Conservation (phyloP, 2,329 filamentous ascomycete genomes). For the Mycocentrospora acerina region DNA sequence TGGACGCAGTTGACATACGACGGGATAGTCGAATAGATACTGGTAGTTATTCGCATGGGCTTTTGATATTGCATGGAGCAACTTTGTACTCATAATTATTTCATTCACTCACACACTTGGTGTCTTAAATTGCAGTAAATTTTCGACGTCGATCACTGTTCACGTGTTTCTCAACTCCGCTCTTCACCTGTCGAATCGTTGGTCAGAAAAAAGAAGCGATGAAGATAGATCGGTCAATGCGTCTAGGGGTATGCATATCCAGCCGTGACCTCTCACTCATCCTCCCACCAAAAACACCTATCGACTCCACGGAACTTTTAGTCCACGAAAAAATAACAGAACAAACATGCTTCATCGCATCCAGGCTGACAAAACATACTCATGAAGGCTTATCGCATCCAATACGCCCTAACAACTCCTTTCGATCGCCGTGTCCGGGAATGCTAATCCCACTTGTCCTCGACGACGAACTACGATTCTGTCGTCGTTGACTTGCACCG, state of each 20-base stretch:
- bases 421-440: slow-evolving; percentile 71
- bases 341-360: not conserved
- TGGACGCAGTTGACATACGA: too few relatives aligned
- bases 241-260: not conserved
- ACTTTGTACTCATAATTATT: slow-evolving; percentile 1
- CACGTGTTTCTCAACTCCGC: too few relatives aligned
- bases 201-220: not conserved
- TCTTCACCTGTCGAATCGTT: too few relatives aligned
- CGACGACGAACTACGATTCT: slow-evolving; percentile 55
- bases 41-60: not conserved
- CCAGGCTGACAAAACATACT: slow-evolving; percentile 1
- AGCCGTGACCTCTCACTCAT: slow-evolving; percentile 5
- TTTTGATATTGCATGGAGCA: not conserved
- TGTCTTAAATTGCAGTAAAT: too few relatives aligned
- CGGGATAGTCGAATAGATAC: too few relatives aligned
- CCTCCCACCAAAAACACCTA: slow-evolving; percentile 4
- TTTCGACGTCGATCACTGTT: too few relatives aligned
- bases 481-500: slow-evolving; percentile 49
- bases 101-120: too few relatives aligned
- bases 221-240: not conserved
- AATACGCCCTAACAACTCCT: slow-evolving; percentile 78
- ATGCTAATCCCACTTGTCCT: slow-evolving; percentile 58
- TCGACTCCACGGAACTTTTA: slow-evolving; percentile 3
- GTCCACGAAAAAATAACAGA: not conserved
- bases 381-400: slow-evolving; percentile 71